Base-by-base conservation (phyloP, 768 basidiomycete species). In the Tricholoma sp. region DNA sequence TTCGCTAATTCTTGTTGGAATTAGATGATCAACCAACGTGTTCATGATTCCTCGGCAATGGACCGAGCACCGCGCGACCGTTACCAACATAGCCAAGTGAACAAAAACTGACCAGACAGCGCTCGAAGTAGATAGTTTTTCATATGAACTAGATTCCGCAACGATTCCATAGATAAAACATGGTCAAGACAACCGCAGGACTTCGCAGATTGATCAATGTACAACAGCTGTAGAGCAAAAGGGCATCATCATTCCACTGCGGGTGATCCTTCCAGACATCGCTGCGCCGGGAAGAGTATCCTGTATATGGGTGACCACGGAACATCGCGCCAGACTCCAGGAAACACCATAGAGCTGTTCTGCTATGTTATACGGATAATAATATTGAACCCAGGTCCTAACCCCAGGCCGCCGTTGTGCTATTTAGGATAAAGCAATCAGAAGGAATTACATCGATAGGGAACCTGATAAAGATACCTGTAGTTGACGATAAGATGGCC, bases 401-500 rank as follows among this genome's bases (percentile, higher is more conserved):
- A 47, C 76, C 76, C 76, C 76, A 78, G 29, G 76, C 76, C 34
- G 74, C 74, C 31, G 76, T 78, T 11, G 75, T 76, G 58, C 75
- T 78, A 53, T 53, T n/a, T 18, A 18, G 24, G 33, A 5, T 53
- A n/a, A 29, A 18, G 32, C 28, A 5, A 50, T 54, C 13, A 13
- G 41, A 17, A 31, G 54, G 24, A 53, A 32, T 18, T 31, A 33
- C 20, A 49, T 15, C 13, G 52, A 50, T 20, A 34, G 11, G 50
- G 6, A 50, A 45, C 13, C n/a, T 11, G 17, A 20, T 5, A 31
- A 15, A 61, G 78, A 60, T 49, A 85, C 91, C 89, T 92, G 67
- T 94, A 95, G 70, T 95, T 94, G 36, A 95, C 92, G 66, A 94
- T 93, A 61, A 95, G 77, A 69, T 92, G 90, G 0, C 88, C 88